Conservation (phyloP, 768 basidiomycete species). For the Candolleomyces efflorescens region DNA sequence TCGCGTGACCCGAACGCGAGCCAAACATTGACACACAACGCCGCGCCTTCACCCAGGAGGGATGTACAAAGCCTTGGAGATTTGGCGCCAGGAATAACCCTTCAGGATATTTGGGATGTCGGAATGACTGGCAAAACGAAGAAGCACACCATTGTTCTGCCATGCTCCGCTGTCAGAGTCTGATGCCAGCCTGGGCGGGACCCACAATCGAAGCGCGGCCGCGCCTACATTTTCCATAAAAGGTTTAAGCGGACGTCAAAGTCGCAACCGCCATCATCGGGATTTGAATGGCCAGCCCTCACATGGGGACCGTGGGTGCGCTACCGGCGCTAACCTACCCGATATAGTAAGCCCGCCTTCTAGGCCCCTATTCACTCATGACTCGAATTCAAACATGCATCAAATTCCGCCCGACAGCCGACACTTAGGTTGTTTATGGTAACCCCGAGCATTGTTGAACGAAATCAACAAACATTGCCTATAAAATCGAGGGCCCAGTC, state of each 20-base stretch:
- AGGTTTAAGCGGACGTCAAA: background rate
- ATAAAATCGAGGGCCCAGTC: background rate
- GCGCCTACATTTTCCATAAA: constrained; percentile 1
- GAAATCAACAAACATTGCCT: constrained; percentile 4
- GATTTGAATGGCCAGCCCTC: background rate
- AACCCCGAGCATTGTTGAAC: background rate
- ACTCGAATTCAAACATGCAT: constrained; percentile 4
- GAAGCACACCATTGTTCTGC: no score
- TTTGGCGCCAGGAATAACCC: no score
- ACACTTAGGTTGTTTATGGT: background rate
- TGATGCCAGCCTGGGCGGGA: background rate
- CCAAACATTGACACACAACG: no score
- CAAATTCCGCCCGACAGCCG: background rate
- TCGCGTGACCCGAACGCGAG: no score
- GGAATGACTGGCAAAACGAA: no score
- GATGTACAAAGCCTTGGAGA: no score
- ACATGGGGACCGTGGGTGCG: no score
- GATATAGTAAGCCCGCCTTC: background rate
- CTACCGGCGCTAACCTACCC: background rate
- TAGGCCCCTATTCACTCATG: background rate
- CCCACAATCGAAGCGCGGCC: no score
- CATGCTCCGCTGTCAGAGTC: background rate
- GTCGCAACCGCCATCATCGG: background rate
- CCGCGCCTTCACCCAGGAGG: no score
- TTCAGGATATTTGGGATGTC: no score